Percentiles rank a stretch among this genome's conserved stretches.
Evolutionary conservation across 257 asterid genomes (phyloP).

Genomic region (Solanum tarijense): DNA sequence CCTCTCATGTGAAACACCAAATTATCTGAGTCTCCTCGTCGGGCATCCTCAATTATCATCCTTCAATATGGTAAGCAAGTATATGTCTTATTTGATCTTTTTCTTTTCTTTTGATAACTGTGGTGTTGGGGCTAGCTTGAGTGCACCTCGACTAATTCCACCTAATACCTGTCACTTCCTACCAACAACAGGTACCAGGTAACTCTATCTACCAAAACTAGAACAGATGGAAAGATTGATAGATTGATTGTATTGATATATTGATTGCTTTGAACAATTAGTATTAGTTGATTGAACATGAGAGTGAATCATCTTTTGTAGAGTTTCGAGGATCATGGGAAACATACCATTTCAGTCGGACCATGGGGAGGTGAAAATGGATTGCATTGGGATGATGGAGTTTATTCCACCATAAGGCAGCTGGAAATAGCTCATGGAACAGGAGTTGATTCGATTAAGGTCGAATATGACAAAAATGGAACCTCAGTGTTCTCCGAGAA

Average conservation of each 20-base stretch:
- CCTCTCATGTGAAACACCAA: not conserved
- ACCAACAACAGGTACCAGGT: not conserved
- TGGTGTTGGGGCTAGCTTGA: not conserved
- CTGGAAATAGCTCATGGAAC: slow-evolving; percentile 59
- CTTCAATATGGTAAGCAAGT: not conserved
- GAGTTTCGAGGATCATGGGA: slow-evolving; percentile 26
- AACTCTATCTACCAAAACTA: not conserved
- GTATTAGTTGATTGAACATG: not conserved
- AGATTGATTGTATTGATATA: not conserved
- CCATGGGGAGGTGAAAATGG: slow-evolving; percentile 90
- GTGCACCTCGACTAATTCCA: not conserved
- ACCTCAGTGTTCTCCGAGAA: slow-evolving; percentile 51
- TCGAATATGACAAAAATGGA: slow-evolving; percentile 61
- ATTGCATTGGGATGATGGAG: slow-evolving; percentile 70
- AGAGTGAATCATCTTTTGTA: slow-evolving; percentile 5
- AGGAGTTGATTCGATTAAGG: slow-evolving; percentile 47
- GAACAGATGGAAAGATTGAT: not conserved
- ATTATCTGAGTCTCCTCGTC: not conserved
- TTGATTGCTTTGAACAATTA: not conserved
- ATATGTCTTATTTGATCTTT: not conserved
- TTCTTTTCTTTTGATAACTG: not conserved
- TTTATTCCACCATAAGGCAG: slow-evolving; percentile 38
- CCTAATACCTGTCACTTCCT: too few species aligned
- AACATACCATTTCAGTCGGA: slow-evolving; percentile 36
- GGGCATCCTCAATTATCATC: not conserved